Evolutionary conservation across 768 basidiomycete genomes (phyloP).

Genomic region (Amyloporia xantha): DNA sequence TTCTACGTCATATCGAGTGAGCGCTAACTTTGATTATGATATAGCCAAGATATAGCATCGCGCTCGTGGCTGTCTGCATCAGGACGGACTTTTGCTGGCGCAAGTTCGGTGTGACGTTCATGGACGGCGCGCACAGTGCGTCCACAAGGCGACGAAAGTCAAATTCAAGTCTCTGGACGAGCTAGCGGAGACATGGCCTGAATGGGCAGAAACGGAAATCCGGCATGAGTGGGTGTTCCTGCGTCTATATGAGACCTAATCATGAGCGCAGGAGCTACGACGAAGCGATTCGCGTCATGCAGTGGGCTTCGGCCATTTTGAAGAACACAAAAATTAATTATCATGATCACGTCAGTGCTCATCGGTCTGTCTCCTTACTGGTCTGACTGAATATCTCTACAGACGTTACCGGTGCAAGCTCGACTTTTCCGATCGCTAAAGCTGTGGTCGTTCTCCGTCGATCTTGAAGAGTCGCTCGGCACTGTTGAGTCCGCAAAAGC

Average conservation of each 20-base stretch:
- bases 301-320: conserved; percentile 86
- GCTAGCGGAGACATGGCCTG: conserved; percentile 97
- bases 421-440: conserved; percentile 97
- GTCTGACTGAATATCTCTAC: conserved; percentile 11
- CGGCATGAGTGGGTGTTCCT: conserved; percentile 76
- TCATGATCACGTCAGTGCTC: conserved; percentile 77
- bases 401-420: conserved; percentile 81
- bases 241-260: not conserved
- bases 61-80: too few relatives aligned
- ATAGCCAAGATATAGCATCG: too few relatives aligned
- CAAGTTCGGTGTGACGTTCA: too few relatives aligned
- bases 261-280: conserved; percentile 89
- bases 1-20: conserved; percentile 5
- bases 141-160: conserved; percentile 88
- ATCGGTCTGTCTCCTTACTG: conserved; percentile 10
- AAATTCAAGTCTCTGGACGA: conserved; percentile 96
- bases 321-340: conserved; percentile 88
- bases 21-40: conserved; percentile 31
- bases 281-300: conserved; percentile 92
- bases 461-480: conserved; percentile 95
- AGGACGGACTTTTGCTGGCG: too few relatives aligned
- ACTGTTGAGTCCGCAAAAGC: conserved; percentile 86
- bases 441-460: conserved; percentile 98
- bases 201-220: conserved; percentile 98
- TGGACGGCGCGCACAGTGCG: conserved; percentile 85